Conservation (phyloP, 352 stramenopile species). For the Globisporangium emineosum region DNA sequence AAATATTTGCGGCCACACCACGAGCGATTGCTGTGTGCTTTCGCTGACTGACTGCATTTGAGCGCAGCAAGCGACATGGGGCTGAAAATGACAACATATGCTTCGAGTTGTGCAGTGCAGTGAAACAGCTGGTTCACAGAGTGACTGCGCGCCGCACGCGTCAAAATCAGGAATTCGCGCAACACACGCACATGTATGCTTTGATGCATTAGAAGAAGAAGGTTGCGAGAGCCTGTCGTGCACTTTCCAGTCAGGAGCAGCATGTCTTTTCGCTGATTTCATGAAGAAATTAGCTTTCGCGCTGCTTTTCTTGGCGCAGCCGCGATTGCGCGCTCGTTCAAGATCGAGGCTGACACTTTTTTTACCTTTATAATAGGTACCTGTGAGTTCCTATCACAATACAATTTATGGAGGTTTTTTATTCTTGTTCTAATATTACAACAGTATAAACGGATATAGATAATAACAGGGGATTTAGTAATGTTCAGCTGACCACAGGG, state of each 20-base stretch:
- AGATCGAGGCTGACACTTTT: background rate
- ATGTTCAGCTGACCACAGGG: background rate
- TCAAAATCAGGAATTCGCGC: background rate
- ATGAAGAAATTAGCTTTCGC: background rate
- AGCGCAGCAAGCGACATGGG: too few relatives aligned
- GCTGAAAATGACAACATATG: too few relatives aligned
- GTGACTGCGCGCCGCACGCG: background rate
- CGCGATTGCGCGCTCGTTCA: background rate
- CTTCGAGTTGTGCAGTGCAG: too few relatives aligned
- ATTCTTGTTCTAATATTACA: background rate
- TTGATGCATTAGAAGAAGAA: background rate
- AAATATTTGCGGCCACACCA: background rate
- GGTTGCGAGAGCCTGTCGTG: background rate
- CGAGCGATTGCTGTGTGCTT: too few relatives aligned
- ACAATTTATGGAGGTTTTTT: too few relatives aligned
- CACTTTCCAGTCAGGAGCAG: background rate
- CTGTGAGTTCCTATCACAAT: too few relatives aligned
- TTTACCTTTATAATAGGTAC: background rate
- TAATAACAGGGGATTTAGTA: background rate
- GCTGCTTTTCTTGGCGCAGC: background rate
- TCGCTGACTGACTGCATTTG: background rate
- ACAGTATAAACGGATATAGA: accelerated
- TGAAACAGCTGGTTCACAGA: background rate
- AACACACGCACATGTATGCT: background rate
- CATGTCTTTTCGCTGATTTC: slow-evolving; percentile 1